Evolutionary conservation across 306 rosid genomes (phyloP), one percentile per base, ranked within the genome.

Genomic region (Vigna unguiculata): DNA sequence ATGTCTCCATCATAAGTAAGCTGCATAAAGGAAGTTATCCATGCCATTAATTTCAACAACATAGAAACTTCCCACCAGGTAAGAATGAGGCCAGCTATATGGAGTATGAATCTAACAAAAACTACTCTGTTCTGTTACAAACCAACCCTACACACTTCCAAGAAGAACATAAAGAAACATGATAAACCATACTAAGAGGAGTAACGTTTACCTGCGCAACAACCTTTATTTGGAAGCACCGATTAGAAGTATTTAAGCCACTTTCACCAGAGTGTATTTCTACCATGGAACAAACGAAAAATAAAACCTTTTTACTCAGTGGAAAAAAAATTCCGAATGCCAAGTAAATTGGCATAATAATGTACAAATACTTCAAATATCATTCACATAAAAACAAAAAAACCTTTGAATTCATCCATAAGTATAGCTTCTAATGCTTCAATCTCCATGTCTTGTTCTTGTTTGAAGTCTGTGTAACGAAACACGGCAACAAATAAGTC

Each of bases 351-450:
- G 6, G 22, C 7, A 61, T 61, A 3, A 61, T 7, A 59, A 30
- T 25, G 14, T 5, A 60, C 3, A 28, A 0, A 59, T 13, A 28
- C 2, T 15, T 59, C 14, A 60, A 60, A 8, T 16, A 13, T 1
- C 16, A 12, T 43, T 12, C 43, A 34, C n/a, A 34, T n/a, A 32
- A 8, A 65, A 40, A 20, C 0, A 72, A n/a, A n/a, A n/a, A n/a
- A 62, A 95, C 99, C 99, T 86, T 91, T 96, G 86, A 96, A 92
- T 4, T 96, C 99, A 59, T 96, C 99, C 93, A 88, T 88, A 5
- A 96, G 99, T 80, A 96, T 96, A 54, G 99, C 99, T 83, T 92
- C 99, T 83, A 96, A 78, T 57, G 99, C 99, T 86, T 96, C 99
- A 53, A 96, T 87, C 79, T 96, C 98, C 99, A 96, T 96, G 34